Percentiles rank a stretch among this genome's conserved stretches.
Conservation (phyloP, 2,329 filamentous ascomycete genomes). For the Trichoderma oligosporum region DNA sequence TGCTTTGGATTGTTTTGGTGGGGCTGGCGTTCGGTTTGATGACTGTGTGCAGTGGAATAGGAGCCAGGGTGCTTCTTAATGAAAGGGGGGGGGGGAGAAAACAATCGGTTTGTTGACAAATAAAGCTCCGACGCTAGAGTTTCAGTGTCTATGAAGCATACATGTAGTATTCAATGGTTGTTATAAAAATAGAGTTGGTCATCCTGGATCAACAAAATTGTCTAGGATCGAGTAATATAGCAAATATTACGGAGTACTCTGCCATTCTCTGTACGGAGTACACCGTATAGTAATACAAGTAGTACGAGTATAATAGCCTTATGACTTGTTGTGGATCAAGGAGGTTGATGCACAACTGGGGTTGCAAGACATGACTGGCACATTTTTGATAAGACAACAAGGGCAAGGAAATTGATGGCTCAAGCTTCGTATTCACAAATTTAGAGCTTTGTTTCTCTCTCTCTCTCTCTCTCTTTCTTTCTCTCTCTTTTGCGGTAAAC, state of each 20-base stretch:
- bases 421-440: conserved; percentile 13
- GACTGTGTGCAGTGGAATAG: conserved; percentile 89
- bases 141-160: not conserved
- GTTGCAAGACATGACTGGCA: conserved; percentile 13
- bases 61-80: conserved; percentile 32
- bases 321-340: conserved; percentile 8
- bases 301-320: not conserved
- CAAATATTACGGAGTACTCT: not conserved
- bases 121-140: not conserved
- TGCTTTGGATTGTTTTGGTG: conserved; percentile 93
- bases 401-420: conserved; percentile 17
- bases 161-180: not conserved
- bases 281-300: no score
- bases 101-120: conserved; percentile 1
- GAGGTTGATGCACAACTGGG: not conserved
- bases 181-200: conserved; percentile 6
- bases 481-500: conserved; percentile 3
- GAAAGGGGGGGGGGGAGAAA: not conserved
- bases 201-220: conserved; percentile 8
- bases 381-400: conserved; percentile 9
- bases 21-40: conserved; percentile 76
- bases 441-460: no score
- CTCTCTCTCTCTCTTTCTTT: no score
- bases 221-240: not conserved
- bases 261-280: no score